These are phyloP conservation scores for Puccinia hordei DNA, from an alignment of 1,284 basidiomycete genomes.

Conservation along the genomic window DNA sequence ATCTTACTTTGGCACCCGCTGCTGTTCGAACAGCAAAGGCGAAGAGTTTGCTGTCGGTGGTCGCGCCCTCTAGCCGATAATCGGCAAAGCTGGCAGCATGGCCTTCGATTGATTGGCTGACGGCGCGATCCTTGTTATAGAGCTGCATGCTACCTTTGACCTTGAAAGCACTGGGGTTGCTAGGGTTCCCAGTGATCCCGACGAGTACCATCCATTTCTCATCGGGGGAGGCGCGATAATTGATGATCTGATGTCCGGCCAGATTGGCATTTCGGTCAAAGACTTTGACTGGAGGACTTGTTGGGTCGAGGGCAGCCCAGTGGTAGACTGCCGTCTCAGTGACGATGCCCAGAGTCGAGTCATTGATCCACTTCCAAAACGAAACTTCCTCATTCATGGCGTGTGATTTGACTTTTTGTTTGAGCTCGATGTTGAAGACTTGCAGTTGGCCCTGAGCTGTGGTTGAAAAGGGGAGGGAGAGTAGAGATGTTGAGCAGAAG, in stretches of 20 bases:
- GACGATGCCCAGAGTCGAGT: constrained; percentile 88
- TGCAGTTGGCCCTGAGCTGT: constrained; percentile 90
- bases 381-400: constrained; percentile 90
- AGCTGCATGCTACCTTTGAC: constrained; percentile 96
- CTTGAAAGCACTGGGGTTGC: constrained; percentile 90
- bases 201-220: constrained; percentile 97
- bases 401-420: constrained; percentile 96
- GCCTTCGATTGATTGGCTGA: constrained; percentile 97
- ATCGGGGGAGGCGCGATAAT: constrained; percentile 88
- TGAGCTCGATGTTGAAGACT: constrained; percentile 96
- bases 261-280: constrained; percentile 97
- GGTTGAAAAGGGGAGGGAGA: constrained; percentile 58
- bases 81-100: constrained; percentile 96
- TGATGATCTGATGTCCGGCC: constrained; percentile 94
- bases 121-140: constrained; percentile 86
- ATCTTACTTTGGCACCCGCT: constrained; percentile 83
- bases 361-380: constrained; percentile 98
- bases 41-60: constrained; percentile 85
- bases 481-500: constrained; percentile 55
- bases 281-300: constrained; percentile 76
- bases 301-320: constrained; percentile 69
- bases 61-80: constrained; percentile 82
- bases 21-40: constrained; percentile 93
- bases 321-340: constrained; percentile 92
- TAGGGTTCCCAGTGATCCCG: constrained; percentile 91